phyloP scores from a whole-genome alignment of 2,329 filamentous ascomycete genomes.

The Botrytis tulipae region DNA sequence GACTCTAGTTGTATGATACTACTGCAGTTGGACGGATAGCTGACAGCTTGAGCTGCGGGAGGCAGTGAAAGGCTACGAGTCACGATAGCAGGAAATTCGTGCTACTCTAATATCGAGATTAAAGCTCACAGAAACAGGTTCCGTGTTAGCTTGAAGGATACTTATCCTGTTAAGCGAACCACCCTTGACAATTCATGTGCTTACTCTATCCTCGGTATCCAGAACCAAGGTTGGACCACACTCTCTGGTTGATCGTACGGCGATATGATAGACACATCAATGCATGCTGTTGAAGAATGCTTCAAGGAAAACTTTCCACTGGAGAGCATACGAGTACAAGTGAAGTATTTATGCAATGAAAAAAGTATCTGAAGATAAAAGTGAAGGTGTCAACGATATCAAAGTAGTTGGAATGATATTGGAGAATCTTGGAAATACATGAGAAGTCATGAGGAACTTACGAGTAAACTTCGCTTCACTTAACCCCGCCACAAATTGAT shows the following conservation, averaged over 20 bases:
- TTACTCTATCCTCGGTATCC: neutral
- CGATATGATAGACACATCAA: neutral
- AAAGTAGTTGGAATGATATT: neutral
- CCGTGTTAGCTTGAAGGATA: neutral
- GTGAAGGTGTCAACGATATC: neutral
- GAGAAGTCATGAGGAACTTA: too few relatives aligned
- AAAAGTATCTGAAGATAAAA: too few relatives aligned
- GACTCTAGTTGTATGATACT: conserved; percentile 16
- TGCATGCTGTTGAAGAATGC: neutral
- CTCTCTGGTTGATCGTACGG: neutral
- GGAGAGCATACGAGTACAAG: neutral
- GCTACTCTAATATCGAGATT: neutral
- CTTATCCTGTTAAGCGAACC: neutral
- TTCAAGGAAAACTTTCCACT: neutral
- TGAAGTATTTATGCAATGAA: too few relatives aligned
- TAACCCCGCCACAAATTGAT: conserved; percentile 6
- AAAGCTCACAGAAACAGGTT: neutral
- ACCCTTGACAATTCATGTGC: neutral
- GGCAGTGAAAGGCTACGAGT: neutral
- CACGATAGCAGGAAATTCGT: neutral
- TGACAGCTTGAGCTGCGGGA: neutral
- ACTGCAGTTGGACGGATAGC: neutral
- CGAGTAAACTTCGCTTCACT: neutral
- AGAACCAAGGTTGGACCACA: neutral
- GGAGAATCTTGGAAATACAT: neutral